A percentile compares a stretch with the other conserved stretches of the same genome.
Evolutionary conservation across 768 basidiomycete genomes (phyloP).

Genomic region (Clathrus columnatus): DNA sequence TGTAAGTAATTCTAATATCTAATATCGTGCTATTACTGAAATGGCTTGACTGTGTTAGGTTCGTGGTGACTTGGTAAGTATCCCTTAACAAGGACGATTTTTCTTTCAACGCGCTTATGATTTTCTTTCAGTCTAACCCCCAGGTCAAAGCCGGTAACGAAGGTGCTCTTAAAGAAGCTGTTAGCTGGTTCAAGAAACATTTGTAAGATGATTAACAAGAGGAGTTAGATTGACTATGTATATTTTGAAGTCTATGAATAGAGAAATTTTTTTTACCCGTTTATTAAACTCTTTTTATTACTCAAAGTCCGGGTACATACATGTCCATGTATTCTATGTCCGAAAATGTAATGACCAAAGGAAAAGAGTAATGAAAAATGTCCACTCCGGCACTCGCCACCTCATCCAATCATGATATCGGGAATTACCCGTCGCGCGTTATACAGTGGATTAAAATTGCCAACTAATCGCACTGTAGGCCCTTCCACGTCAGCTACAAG

Average conservation of each 20-base stretch:
- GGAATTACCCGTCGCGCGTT: neutral
- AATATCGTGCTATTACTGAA: neutral
- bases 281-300: too few species aligned
- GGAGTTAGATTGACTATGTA: neutral
- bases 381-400: neutral
- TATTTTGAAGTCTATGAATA: too few species aligned
- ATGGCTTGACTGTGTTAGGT: constrained; percentile 13
- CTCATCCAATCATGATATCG: neutral
- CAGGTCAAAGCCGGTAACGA: constrained; percentile 54
- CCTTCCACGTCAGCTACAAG: neutral
- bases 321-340: neutral
- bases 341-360: neutral
- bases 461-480: neutral
- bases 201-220: constrained; percentile 14
- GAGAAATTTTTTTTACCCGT: too few species aligned
- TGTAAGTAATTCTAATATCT: constrained; percentile 13
- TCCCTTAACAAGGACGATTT: neutral
- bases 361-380: neutral
- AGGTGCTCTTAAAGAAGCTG: constrained; percentile 48
- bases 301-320: neutral
- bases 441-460: neutral
- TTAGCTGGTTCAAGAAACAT: constrained; percentile 44
- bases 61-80: constrained; percentile 28
- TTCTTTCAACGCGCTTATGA: neutral
- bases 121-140: constrained; percentile 28